Percentiles rank a stretch among this genome's conserved stretches.
Evolutionary conservation across 805 yeast genomes (phyloP).

Genomic region (Priceomyces melissophilus): DNA sequence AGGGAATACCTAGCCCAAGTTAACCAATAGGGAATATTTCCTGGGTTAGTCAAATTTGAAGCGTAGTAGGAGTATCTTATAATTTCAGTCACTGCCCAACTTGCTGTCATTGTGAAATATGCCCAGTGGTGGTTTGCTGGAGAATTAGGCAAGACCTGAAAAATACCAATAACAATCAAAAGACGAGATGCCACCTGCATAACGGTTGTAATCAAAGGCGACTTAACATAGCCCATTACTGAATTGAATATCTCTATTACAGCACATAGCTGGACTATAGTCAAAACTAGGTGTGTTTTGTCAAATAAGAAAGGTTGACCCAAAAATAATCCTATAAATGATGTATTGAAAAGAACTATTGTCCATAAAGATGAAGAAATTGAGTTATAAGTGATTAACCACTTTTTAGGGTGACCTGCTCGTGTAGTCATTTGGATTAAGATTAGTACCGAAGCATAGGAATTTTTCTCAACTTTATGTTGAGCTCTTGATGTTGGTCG

Average conservation of each 20-base stretch:
- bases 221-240: conserved; percentile 71
- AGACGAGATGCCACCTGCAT: conserved; percentile 88
- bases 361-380: conserved; percentile 42
- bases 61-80: conserved; percentile 89
- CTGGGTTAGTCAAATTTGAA: conserved; percentile 50
- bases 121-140: conserved; percentile 59
- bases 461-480: too few relatives aligned
- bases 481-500: too few relatives aligned
- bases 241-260: conserved; percentile 79
- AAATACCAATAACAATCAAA: conserved; percentile 77
- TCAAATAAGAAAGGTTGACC: conserved; percentile 70
- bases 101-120: conserved; percentile 64
- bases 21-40: conserved; percentile 54
- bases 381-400: conserved; percentile 42
- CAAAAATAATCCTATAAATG: conserved; percentile 27
- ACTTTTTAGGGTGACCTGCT: conserved; percentile 22
- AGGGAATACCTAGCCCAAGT: conserved; percentile 78
- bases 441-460: not conserved
- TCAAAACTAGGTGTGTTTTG: conserved; percentile 55
- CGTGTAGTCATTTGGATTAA: conserved; percentile 2
- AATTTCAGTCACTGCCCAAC: conserved; percentile 95
- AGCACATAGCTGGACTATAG: conserved; percentile 74
- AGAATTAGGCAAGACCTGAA: conserved; percentile 68
- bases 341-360: conserved; percentile 36
- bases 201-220: conserved; percentile 79